Base-by-base conservation (phyloP, 495 filamentous ascomycete genomes). In the Neurospora africana region DNA sequence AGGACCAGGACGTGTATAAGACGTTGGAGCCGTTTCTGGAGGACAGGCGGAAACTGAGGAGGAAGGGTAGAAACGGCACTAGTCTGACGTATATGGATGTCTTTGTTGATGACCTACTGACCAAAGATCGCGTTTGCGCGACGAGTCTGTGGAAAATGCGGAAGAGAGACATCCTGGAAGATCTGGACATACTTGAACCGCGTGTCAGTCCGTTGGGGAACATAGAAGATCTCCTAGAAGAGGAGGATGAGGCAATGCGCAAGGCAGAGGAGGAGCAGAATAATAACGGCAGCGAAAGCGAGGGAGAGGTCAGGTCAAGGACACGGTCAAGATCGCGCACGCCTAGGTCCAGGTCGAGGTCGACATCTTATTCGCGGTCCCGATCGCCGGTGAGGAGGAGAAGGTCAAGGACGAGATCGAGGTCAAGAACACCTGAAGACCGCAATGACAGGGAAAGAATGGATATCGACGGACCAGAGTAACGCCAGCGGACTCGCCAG, bases 71-170 rank as follows among this genome's bases (percentile, higher is more conserved):
- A 72, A 89, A 89, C 61, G 92, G 93, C 4, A 90, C 85, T 68
- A 85, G 82, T 27, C 79, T 98, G 65, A 94, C 92, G 47, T 91
- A 87, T 78, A 87, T 99, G 85, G 95, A 99, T 82, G 90, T 93
- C 78, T 98, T 99, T 77, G 87, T 98, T 69, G 95, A 98, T 82
- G 92, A 96, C 73, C 82, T 99, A 71, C 83, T 99, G 71, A 92
- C 89, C 0, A 96, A 97, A 82, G 92, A 96, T 71, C 87, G 95
- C 73, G 89, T 97, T 1, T 98, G 94, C 75, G 94, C 90, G 65
- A 98, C 97, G 11, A 96, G 90, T 78, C 78, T 99, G 71, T 96
- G 93, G 90, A 96, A 97, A 84, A 85, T 99, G 82, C 91, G 94
- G 11, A 89, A 88, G 71, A 85, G 95, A 76, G 87, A 90, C 72